phyloP scores from a whole-genome alignment of 2,329 filamentous ascomycete species.

The Paraphoma sp. region DNA sequence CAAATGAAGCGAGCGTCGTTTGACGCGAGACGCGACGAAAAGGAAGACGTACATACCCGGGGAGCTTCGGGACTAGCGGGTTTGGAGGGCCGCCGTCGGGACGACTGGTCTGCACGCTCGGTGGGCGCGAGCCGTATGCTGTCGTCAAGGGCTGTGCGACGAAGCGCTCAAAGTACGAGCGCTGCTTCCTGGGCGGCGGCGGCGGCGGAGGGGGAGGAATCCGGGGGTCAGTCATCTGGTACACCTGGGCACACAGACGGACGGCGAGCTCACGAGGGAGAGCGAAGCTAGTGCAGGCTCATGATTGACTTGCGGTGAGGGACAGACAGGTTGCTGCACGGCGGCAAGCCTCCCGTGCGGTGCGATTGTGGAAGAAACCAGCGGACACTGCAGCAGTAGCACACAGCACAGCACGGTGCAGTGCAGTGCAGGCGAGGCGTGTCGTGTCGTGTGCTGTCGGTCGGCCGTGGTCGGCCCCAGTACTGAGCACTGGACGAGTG shows the following conservation, averaged over 20 bases:
- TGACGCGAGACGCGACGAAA: neutral
- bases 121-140: slow-evolving; percentile 60
- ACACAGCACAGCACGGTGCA: neutral
- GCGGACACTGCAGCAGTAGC: neutral
- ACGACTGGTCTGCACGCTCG: slow-evolving; percentile 57
- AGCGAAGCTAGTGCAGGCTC: neutral
- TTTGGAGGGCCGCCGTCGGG: slow-evolving; percentile 45
- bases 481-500: too few relatives aligned
- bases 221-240: slow-evolving; percentile 10
- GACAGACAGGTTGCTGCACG: neutral
- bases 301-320: neutral
- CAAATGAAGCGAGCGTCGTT: neutral
- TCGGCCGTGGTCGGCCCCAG: neutral
- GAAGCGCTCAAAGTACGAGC: slow-evolving; percentile 57
- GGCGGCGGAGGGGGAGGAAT: slow-evolving; percentile 45
- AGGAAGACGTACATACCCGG: slow-evolving; percentile 36
- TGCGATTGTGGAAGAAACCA: neutral
- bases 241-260: too few relatives aligned
- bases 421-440: neutral
- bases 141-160: slow-evolving; percentile 60
- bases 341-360: neutral
- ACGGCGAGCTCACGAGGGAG: neutral
- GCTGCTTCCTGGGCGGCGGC: slow-evolving; percentile 40
- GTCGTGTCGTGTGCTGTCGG: too few relatives aligned
- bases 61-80: slow-evolving; percentile 44